Evolutionary conservation across 768 basidiomycete species (phyloP).

Genomic region (Lactifluus volemus): DNA sequence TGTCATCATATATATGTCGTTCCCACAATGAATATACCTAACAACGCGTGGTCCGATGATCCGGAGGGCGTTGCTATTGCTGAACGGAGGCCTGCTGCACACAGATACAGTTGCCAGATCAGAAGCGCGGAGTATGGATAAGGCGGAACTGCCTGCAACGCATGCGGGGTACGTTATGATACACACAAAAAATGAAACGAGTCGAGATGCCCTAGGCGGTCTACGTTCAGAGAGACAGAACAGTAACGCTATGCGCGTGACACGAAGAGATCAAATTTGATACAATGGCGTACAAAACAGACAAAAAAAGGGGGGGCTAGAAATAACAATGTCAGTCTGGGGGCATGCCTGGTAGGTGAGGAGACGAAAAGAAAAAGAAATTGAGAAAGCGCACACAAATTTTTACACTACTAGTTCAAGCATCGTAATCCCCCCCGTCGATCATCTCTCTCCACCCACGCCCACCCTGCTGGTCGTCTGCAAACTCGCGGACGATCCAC

Average conservation of each 20-base stretch:
- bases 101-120: background rate
- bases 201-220: background rate
- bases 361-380: no score
- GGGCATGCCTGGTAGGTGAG: background rate
- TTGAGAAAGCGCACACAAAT: conserved; percentile 2
- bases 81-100: background rate
- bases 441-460: conserved; percentile 8
- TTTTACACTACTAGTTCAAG: conserved; percentile 8
- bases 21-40: conserved; percentile 7
- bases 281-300: conserved; percentile 15
- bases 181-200: background rate
- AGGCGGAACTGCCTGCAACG: background rate
- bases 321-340: background rate
- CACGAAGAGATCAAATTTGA: conserved; percentile 11
- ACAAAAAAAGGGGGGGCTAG: conserved; percentile 1
- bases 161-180: conserved; percentile 1
- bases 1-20: background rate
- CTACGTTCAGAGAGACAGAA: conserved; percentile 1
- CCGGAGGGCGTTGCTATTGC: background rate
- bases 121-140: background rate
- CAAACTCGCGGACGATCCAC: background rate
- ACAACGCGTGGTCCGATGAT: background rate
- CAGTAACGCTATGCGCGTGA: conserved; percentile 7
- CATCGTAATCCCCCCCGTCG: background rate
- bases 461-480: background rate